Base-by-base conservation (phyloP, 2,329 filamentous ascomycete species). In the Calonectria hawksworthii region DNA sequence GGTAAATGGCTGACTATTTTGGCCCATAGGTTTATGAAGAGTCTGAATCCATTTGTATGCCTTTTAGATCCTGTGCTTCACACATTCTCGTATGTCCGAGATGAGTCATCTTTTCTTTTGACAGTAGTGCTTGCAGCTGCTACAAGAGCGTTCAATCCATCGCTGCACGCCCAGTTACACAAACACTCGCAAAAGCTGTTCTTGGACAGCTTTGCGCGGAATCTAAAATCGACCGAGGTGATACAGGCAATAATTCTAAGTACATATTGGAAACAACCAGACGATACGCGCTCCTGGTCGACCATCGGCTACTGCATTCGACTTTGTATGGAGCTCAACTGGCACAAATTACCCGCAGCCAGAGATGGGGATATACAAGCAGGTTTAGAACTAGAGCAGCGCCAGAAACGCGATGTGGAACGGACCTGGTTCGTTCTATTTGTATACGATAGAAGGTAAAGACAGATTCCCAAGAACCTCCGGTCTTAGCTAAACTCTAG, bases 261-360 rank as follows among this genome's bases (percentile, higher is more conserved):
- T 10, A 86, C 85, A 2, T 86, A 86, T 74, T 87, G 85, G 85
- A 87, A 87, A 76, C 84, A 86, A 52, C 84, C 85, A 7, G 82
- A 84, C 11, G 86, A 87, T 70, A 85, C 82, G 16, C 80, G 86
- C 11, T 83, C 83, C 4, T 87, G 86, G 85, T 79, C 85, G 30
- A 78, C 83, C 1, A 76, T 87, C 8, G 86, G 86, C 6, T 86
- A 86, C 70, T 84, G 83, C 0, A 86, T 87, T 54, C 79, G 85
- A 18, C 84, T 86, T 77, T 83, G 83, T 61, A 84, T 86, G 77
- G 85, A 86, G 38, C 73, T 87, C 21, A 83, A 83, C 1, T 85
- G 84, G 83, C 83, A 85, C 54, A 78, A 80, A n/a, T 52, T 84
- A 7, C 73, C 68, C 21, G 70, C 76, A 1, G 69, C 68, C 16